These are phyloP conservation scores for Erodium texanum DNA, from an alignment of 441 rosid genomes.

Conservation along the genomic window DNA sequence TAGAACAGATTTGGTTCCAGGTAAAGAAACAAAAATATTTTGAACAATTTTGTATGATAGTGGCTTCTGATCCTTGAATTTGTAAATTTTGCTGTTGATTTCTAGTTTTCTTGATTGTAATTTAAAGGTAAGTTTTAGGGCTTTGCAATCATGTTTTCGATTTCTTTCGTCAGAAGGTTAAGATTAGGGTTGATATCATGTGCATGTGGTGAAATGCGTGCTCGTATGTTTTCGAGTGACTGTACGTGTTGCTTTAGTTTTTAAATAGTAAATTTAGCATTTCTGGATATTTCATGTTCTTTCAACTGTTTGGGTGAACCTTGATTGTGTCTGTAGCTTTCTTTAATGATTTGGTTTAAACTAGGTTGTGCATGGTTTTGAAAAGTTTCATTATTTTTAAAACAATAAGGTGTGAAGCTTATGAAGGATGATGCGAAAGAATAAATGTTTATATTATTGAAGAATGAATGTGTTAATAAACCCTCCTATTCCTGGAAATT, in stretches of 20 bases:
- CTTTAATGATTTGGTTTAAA: not conserved
- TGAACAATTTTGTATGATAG: not conserved
- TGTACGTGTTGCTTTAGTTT: not conserved
- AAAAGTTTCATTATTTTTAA: not conserved
- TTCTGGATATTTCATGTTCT: not conserved
- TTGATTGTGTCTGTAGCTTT: not conserved
- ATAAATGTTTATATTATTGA: not conserved
- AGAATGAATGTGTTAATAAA: not conserved
- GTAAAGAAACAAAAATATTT: not conserved
- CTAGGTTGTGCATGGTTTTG: not conserved
- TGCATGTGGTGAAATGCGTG: not conserved
- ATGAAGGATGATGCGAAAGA: not conserved
- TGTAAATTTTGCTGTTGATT: not conserved
- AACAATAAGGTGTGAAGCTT: not conserved
- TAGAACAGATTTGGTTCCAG: not conserved
- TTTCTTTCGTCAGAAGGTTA: constrained; percentile 2
- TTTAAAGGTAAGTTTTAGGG: not conserved
- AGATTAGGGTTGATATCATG: constrained; percentile 6
- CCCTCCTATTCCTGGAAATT: not conserved
- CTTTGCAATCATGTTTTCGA: not conserved
- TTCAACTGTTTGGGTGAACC: too few relatives aligned
- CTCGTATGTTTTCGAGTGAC: not conserved
- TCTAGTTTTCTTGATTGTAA: not conserved
- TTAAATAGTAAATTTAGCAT: not conserved
- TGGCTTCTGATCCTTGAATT: not conserved